Percentiles rank a stretch among this genome's conserved stretches.
These are phyloP conservation scores for Emericellopsis cladophorae DNA, from an alignment of 2,329 filamentous ascomycete species.

Conservation along the genomic window DNA sequence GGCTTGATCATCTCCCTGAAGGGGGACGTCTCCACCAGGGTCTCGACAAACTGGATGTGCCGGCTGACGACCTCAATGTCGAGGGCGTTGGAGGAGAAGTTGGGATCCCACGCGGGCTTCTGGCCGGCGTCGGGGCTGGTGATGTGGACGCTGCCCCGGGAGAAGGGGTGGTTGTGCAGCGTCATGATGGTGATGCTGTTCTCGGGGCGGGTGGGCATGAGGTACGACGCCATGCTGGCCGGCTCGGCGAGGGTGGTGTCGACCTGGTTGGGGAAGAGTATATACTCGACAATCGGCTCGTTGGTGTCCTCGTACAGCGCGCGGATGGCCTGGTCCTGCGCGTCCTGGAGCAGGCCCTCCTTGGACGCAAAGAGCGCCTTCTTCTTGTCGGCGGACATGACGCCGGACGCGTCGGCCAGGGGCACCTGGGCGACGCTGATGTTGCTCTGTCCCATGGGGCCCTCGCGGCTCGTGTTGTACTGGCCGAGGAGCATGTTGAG, in stretches of 20 bases:
- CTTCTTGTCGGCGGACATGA: slow-evolving; percentile 11
- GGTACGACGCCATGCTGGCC: slow-evolving; percentile 14
- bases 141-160: slow-evolving; percentile 46
- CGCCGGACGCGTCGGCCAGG: slow-evolving; percentile 13
- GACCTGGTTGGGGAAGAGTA: slow-evolving; percentile 19
- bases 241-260: slow-evolving; percentile 11
- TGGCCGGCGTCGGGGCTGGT: slow-evolving; percentile 22
- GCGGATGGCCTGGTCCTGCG: slow-evolving; percentile 11
- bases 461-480: slow-evolving; percentile 10
- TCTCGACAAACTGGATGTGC: slow-evolving; percentile 27
- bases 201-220: slow-evolving; percentile 9
- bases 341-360: slow-evolving; percentile 5
- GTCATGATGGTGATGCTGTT: slow-evolving; percentile 43
- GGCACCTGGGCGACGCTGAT: slow-evolving; percentile 23
- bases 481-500: slow-evolving; percentile 27
- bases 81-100: slow-evolving; percentile 40
- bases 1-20: slow-evolving; percentile 27
- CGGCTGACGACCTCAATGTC: slow-evolving; percentile 39
- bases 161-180: slow-evolving; percentile 48
- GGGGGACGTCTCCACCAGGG: slow-evolving; percentile 18
- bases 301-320: slow-evolving; percentile 11
- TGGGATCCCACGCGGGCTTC: slow-evolving; percentile 37
- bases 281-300: slow-evolving; percentile 19
- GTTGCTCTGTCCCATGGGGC: slow-evolving; percentile 23
- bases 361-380: slow-evolving; percentile 10